Conservation (phyloP, 2,329 filamentous ascomycete genomes). For the Tolypocladium sp. region DNA sequence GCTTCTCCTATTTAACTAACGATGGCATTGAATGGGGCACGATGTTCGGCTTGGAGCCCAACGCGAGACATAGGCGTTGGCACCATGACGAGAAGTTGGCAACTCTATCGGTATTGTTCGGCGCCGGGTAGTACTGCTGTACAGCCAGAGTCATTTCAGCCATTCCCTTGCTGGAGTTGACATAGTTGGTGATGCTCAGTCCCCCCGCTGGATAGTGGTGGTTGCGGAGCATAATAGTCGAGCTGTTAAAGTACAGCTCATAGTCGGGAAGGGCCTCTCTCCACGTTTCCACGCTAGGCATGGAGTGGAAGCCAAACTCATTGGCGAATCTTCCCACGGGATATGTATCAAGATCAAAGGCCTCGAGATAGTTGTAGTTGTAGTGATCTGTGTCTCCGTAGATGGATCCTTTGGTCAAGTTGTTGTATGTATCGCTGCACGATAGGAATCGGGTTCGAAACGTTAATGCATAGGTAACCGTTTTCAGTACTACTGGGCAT, state of each 20-base stretch:
- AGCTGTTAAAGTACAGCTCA: slow-evolving; percentile 49
- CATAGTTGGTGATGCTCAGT: slow-evolving; percentile 5
- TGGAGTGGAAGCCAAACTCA: slow-evolving; percentile 55
- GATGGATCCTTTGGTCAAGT: slow-evolving; percentile 37
- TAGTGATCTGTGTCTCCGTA: slow-evolving; percentile 56
- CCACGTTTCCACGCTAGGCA: slow-evolving; percentile 53
- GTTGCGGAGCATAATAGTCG: slow-evolving; percentile 44
- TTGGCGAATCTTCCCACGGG: slow-evolving; percentile 52
- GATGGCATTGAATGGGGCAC: too few species aligned
- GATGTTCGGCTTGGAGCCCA: too few species aligned
- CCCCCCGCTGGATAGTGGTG: slow-evolving; percentile 37
- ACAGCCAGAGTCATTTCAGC: slow-evolving; percentile 50
- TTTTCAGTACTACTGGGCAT: slow-evolving; percentile 51
- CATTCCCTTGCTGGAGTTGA: slow-evolving; percentile 25
- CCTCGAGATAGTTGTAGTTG: slow-evolving; percentile 41
- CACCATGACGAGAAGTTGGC: slow-evolving; percentile 55
- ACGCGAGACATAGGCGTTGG: too few species aligned
- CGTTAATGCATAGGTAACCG: slow-evolving; percentile 45
- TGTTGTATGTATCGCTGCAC: slow-evolving; percentile 47
- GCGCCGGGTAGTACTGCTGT: slow-evolving; percentile 45
- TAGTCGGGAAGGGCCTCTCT: slow-evolving; percentile 38
- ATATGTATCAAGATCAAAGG: slow-evolving; percentile 46
- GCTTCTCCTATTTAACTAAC: slow-evolving; percentile 34
- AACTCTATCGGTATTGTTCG: slow-evolving; percentile 39
- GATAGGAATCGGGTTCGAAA: slow-evolving; percentile 42